phyloP scores from a whole-genome alignment of 257 asterid genomes.

The Verbascum thapsus region DNA sequence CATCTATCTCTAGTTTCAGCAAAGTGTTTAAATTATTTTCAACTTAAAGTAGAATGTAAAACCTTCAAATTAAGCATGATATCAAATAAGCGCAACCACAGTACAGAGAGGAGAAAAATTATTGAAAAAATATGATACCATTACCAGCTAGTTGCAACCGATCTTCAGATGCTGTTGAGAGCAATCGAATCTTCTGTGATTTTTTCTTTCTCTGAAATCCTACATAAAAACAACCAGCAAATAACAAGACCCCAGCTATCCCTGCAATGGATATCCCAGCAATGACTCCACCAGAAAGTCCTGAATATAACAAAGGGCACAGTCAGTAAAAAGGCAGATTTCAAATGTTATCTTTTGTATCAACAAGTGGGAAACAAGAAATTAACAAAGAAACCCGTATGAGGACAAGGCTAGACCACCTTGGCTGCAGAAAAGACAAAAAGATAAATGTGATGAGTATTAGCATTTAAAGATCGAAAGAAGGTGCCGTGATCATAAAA shows the following conservation, averaged over 20 bases:
- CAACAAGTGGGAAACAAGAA: constrained; percentile 32
- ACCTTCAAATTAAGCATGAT: constrained; percentile 2
- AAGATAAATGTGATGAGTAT: constrained; percentile 6
- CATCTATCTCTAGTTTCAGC: constrained; percentile 6
- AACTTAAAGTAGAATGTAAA: constrained; percentile 10
- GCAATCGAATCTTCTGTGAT: constrained; percentile 40
- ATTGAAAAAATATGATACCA: constrained; percentile 29
- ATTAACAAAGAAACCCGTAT: constrained; percentile 35
- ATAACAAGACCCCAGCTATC: constrained; percentile 46
- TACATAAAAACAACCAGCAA: constrained; percentile 54
- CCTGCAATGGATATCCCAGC: constrained; percentile 71
- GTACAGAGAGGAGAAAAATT: constrained; percentile 19
- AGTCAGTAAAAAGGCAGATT: constrained; percentile 31
- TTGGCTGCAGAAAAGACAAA: constrained; percentile 60
- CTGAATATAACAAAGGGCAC: constrained; percentile 42
- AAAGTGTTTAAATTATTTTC: not conserved
- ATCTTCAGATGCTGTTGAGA: constrained; percentile 47
- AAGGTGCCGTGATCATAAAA: constrained; percentile 6
- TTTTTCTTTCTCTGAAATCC: constrained; percentile 52
- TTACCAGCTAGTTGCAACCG: constrained; percentile 39
- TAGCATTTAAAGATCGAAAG: constrained; percentile 6
- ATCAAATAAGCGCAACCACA: constrained; percentile 14
- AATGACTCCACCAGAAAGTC: constrained; percentile 68
- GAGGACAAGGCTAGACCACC: constrained; percentile 51
- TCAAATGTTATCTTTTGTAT: constrained; percentile 20